These are phyloP conservation scores for Hymenoscyphus scutula DNA, from an alignment of 2,329 filamentous ascomycete species.

Conservation along the genomic window DNA sequence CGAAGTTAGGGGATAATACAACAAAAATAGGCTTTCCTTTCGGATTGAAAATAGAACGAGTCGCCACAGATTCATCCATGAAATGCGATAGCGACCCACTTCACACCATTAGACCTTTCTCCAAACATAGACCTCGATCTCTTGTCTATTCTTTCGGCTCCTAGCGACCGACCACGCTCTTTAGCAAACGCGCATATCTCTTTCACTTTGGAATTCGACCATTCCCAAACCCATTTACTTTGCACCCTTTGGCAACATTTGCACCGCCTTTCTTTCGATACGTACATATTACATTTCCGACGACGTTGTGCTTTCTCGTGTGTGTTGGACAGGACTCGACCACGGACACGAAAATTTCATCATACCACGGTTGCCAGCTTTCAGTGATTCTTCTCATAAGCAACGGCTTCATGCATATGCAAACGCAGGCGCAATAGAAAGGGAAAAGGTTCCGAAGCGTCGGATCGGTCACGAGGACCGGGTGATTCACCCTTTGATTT, in stretches of 20 bases:
- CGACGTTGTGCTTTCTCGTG: constrained; percentile 12
- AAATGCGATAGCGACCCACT: constrained; percentile 22
- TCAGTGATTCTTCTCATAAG: constrained; percentile 18
- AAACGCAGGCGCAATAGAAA: constrained; percentile 26
- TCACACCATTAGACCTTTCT: constrained; percentile 11
- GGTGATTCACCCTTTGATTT: constrained; percentile 18
- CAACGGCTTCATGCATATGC: constrained; percentile 35
- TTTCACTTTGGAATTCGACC: constrained; percentile 24
- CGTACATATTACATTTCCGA: constrained; percentile 8
- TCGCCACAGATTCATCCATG: constrained; percentile 17
- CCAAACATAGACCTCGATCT: constrained; percentile 24
- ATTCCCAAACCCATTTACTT: constrained; percentile 12
- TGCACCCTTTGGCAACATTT: constrained; percentile 6
- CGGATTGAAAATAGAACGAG: constrained; percentile 9
- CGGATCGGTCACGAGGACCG: constrained; percentile 23
- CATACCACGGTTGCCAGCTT: constrained; percentile 21
- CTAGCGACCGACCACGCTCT: constrained; percentile 34
- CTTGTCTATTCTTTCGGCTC: constrained; percentile 28
- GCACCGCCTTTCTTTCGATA: constrained; percentile 4
- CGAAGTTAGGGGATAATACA: constrained; percentile 11
- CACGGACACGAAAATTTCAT: constrained; percentile 7
- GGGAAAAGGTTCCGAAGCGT: constrained; percentile 22
- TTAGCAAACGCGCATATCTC: constrained; percentile 21
- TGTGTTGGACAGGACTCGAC: constrained; percentile 13
- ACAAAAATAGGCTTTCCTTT: constrained; percentile 3